Evolutionary conservation across 257 asterid species (phyloP), one percentile per base, ranked within the genome.

Genomic region (Nicotiana sylvestris): DNA sequence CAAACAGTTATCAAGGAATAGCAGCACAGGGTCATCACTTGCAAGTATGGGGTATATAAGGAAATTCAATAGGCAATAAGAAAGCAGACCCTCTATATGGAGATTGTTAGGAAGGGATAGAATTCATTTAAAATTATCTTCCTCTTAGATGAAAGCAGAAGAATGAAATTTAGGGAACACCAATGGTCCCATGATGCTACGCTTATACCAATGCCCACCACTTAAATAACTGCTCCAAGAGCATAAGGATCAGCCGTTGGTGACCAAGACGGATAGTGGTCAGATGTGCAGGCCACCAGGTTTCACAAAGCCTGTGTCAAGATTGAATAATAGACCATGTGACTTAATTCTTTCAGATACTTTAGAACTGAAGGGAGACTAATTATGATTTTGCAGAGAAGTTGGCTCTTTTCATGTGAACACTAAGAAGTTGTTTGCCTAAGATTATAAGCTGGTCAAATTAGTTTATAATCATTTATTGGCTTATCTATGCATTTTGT

Each of bases 11-110:
- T 51, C 53, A 61, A 27, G 80, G 53, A 76, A 49, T 51, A 13
- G 80, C 80, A 76, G 80, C 62, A 76, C 5, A 76, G 80, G 33
- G 27, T 51, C 17, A 51, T 76, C 64, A 51, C 80, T 76, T 76
- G 64, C 46, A 76, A 76, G 80, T 27, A 51, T 29, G 27, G 80
- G 27, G 46, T 27, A 55, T 51, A 29, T 72, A 72, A 43, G 35
- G 49, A 49, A 49, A 27, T 76, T 76, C 64, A 76, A 76, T 51
- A 18, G 11, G 64, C 80, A 76, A 76, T 46, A 39, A 29, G 53
- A 15, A 39, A 76, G 43, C 27, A 76, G 43, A 25, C 64, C 43
- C 64, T 74, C 27, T 8, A 49, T 27, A 27, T 27, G 80, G 80
- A 74, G 64, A 72, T 46, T 46, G 61, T 56, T 46, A 74, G 25